Percentiles rank a stretch among this genome's conserved stretches.
Conservation (phyloP, 257 asterid species). For the Jaltomata sinuosa region DNA sequence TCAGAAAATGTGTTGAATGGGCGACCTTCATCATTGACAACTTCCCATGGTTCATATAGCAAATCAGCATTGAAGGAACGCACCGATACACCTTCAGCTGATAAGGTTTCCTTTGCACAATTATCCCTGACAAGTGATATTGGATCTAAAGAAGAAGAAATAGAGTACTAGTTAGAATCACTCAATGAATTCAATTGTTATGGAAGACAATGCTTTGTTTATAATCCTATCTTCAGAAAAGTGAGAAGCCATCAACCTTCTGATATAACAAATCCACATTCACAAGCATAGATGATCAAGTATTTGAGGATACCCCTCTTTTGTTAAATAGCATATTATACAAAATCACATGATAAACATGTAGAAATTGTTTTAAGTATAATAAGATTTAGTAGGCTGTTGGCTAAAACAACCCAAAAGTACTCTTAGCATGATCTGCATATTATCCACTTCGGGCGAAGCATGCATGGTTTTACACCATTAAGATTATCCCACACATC, state of each 20-base stretch:
- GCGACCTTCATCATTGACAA: slow-evolving; percentile 48
- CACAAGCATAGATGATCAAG: not conserved
- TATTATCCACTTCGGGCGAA: not conserved
- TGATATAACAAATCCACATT: not conserved
- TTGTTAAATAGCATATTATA: not conserved
- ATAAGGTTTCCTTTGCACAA: slow-evolving; percentile 64
- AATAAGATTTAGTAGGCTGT: not conserved
- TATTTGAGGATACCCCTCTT: not conserved
- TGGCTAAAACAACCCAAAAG: no score
- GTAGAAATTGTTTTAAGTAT: not conserved
- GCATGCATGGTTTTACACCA: not conserved
- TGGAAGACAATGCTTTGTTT: not conserved
- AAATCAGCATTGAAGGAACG: slow-evolving; percentile 78
- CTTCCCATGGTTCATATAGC: slow-evolving; percentile 94
- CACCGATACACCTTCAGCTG: slow-evolving; percentile 56
- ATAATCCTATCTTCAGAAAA: not conserved
- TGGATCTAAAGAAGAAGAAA: slow-evolving; percentile 49
- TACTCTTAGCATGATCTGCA: not conserved
- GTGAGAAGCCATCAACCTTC: not conserved
- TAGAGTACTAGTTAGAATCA: not conserved
- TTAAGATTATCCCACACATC: not conserved
- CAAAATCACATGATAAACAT: not conserved
- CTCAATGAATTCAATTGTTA: not conserved
- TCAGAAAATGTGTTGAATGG: slow-evolving; percentile 62
- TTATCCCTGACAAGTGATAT: slow-evolving; percentile 86